phyloP scores from a whole-genome alignment of 768 basidiomycete species.

The Porpolomopsis calyptriformis region DNA sequence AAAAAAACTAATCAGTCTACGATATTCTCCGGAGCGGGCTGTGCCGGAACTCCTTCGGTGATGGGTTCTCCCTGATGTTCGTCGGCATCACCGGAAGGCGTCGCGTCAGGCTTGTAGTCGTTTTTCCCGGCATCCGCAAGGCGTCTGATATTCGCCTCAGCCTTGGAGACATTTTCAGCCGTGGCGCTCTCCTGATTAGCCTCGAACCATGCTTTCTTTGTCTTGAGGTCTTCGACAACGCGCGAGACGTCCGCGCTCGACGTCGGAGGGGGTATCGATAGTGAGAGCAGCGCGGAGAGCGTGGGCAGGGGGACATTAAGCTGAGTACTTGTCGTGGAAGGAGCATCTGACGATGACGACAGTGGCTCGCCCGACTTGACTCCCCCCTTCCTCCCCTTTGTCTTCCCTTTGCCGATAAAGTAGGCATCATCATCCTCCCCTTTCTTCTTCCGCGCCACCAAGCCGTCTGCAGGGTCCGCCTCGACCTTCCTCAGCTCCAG shows the following conservation, averaged over 20 bases:
- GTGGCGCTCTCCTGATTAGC: constrained; percentile 82
- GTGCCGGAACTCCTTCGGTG: too few species aligned
- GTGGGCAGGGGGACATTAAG: constrained; percentile 80
- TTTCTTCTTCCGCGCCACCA: constrained; percentile 85
- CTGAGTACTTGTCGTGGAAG: constrained; percentile 17
- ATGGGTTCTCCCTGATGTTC: too few species aligned
- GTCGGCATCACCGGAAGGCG: constrained; percentile 1
- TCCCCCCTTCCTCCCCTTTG: constrained; percentile 48
- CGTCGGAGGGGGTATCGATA: constrained; percentile 86
- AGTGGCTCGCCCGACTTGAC: constrained; percentile 29
- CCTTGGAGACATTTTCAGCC: constrained; percentile 70
- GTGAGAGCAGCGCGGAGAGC: constrained; percentile 72
- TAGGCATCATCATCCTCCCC: constrained; percentile 74
- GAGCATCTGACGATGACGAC: too few species aligned
- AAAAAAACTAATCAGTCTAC: too few species aligned
- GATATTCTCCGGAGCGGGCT: too few species aligned
- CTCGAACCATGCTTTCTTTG: constrained; percentile 90
- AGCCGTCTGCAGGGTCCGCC: constrained; percentile 46
- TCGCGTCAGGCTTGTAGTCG: constrained; percentile 21
- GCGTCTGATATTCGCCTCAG: constrained; percentile 62
- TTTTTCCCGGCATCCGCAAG: constrained; percentile 36
- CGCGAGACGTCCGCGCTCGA: constrained; percentile 68
- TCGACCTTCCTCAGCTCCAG: constrained; percentile 84
- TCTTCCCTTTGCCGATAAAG: constrained; percentile 66
- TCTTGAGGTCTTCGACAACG: constrained; percentile 81